These are phyloP conservation scores for Entomortierella chlamydospora DNA, from an alignment of 192 early-diverging fungal genomes.

Conservation along the genomic window DNA sequence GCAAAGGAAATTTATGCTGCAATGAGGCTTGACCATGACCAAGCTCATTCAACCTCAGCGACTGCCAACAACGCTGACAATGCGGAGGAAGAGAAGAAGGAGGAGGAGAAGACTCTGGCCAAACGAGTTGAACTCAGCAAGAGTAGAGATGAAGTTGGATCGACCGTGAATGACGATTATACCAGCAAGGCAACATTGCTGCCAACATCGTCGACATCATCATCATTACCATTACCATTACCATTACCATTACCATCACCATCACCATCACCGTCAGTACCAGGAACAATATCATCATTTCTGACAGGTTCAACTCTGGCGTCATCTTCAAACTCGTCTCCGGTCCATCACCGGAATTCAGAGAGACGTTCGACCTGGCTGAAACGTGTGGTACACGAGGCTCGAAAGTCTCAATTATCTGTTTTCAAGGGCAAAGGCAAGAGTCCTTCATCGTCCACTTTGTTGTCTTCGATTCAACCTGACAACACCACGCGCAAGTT, in stretches of 20 bases:
- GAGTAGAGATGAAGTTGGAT: not conserved
- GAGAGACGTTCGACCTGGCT: slow-evolving; percentile 2
- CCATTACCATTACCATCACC: too few relatives aligned
- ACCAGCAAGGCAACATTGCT: too few relatives aligned
- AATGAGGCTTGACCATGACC: not conserved
- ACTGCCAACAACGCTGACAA: not conserved
- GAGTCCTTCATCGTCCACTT: not conserved
- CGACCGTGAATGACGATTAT: not conserved
- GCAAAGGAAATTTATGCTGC: slow-evolving; percentile 23
- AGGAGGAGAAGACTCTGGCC: too few relatives aligned
- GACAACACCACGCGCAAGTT: slow-evolving; percentile 14
- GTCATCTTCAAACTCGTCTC: not conserved
- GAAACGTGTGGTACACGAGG: not conserved
- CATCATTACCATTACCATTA: too few relatives aligned
- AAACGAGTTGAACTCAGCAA: too few relatives aligned
- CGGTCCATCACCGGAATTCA: slow-evolving; percentile 19
- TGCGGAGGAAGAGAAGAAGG: too few relatives aligned
- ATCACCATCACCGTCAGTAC: not conserved
- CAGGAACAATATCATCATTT: too few relatives aligned
- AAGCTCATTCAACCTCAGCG: not conserved
- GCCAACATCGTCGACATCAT: too few relatives aligned
- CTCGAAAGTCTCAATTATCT: too few relatives aligned
- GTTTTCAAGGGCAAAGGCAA: not conserved
- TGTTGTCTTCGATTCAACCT: slow-evolving; percentile 11
- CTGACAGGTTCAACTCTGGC: too few relatives aligned